Percentiles rank a stretch among this genome's conserved stretches.
Evolutionary conservation across 1,284 basidiomycete species (phyloP).

Genomic region (Testicularia cyperi): DNA sequence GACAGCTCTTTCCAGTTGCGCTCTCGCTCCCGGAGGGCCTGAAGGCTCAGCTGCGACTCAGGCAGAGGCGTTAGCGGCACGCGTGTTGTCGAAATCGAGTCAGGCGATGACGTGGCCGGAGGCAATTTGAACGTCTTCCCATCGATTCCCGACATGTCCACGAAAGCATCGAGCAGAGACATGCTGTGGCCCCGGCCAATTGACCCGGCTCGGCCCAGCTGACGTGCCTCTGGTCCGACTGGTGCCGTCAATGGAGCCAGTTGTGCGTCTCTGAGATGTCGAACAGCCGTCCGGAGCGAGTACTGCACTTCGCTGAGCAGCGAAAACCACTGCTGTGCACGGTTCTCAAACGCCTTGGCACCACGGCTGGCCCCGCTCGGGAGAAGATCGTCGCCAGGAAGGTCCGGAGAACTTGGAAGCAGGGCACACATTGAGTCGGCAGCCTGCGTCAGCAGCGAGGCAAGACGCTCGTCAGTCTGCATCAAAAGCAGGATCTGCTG

Average conservation of each 20-base stretch:
- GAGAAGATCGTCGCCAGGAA: constrained; percentile 1
- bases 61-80: constrained; percentile 2
- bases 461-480: constrained; percentile 36
- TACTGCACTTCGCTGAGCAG: constrained; percentile 46
- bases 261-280: constrained; percentile 27
- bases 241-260: constrained; percentile 24
- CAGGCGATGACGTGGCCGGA: background rate
- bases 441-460: constrained; percentile 27
- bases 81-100: background rate
- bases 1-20: constrained; percentile 32
- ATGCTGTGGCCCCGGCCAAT: constrained; percentile 20
- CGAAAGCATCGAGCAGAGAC: constrained; percentile 35
- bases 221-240: constrained; percentile 13
- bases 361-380: background rate
- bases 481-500: constrained; percentile 40
- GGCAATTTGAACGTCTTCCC: constrained; percentile 28
- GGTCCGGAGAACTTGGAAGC: constrained; percentile 5
- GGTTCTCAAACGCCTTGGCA: constrained; percentile 33
- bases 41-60: constrained; percentile 19
- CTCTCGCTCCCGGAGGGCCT: constrained; percentile 23
- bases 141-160: constrained; percentile 20
- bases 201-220: constrained; percentile 24
- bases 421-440: constrained; percentile 36
- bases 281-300: constrained; percentile 20
- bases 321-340: constrained; percentile 35